Conservation (phyloP, 305 asterid species). For the Fraxinus latifolia region DNA sequence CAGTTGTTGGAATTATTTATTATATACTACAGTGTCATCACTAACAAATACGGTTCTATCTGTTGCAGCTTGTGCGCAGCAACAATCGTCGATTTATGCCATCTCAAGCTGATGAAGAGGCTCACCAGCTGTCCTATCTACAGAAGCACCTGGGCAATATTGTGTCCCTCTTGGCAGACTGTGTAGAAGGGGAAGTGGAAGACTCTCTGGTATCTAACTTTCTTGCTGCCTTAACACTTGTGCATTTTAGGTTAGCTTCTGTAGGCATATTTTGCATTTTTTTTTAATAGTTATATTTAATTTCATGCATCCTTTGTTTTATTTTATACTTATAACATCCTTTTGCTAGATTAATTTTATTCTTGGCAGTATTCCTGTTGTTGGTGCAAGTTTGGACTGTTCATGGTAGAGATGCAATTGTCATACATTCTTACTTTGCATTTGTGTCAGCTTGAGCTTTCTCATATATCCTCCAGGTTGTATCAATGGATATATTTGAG, state of each 20-base stretch:
- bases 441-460: slow-evolving; percentile 13
- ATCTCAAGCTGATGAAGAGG: slow-evolving; percentile 94
- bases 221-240: neutral
- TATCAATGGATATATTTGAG: slow-evolving; percentile 80
- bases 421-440: neutral
- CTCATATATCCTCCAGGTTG: slow-evolving; percentile 47
- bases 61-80: slow-evolving; percentile 89
- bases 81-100: slow-evolving; percentile 90
- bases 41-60: slow-evolving; percentile 5
- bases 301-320: neutral
- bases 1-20: neutral
- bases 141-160: slow-evolving; percentile 87
- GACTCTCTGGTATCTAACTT: slow-evolving; percentile 64
- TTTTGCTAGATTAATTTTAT: neutral
- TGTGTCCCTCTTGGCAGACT: slow-evolving; percentile 79
- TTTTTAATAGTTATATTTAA: neutral
- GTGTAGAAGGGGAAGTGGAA: slow-evolving; percentile 71
- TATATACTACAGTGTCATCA: slow-evolving; percentile 5
- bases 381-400: neutral
- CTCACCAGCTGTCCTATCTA: slow-evolving; percentile 94
- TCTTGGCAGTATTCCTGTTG: neutral
- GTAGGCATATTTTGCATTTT: slow-evolving; percentile 10
- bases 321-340: neutral
- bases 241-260: neutral
- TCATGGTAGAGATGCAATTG: neutral